phyloP scores from a whole-genome alignment of 257 asterid species.

The Datura wrightii region DNA sequence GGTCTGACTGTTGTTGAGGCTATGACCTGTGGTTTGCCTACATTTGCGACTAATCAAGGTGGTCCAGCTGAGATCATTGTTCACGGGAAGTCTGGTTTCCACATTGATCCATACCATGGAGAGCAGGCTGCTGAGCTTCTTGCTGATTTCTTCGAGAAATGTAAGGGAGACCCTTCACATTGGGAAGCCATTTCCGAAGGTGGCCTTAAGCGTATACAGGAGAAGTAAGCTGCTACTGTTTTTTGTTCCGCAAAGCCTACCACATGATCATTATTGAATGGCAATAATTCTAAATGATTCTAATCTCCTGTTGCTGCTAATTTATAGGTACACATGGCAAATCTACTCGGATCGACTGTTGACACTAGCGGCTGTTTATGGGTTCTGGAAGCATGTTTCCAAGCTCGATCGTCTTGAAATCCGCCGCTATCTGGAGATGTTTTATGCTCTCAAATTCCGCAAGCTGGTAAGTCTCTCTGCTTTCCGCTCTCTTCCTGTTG shows the following conservation, averaged over 20 bases:
- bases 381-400: constrained; percentile 89
- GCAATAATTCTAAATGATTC: neutral
- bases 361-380: constrained; percentile 92
- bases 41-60: constrained; percentile 84
- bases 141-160: constrained; percentile 70
- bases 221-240: constrained; percentile 59
- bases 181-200: constrained; percentile 78
- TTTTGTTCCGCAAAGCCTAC: neutral
- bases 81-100: constrained; percentile 94
- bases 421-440: constrained; percentile 91
- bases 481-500: neutral
- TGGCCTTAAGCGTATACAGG: constrained; percentile 79
- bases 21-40: constrained; percentile 96
- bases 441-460: constrained; percentile 81
- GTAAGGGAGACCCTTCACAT: constrained; percentile 65
- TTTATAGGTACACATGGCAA: constrained; percentile 84
- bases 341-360: constrained; percentile 81
- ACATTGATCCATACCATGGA: constrained; percentile 87
- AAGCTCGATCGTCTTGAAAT: constrained; percentile 87
- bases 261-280: neutral
- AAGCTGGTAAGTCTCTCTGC: constrained; percentile 61
- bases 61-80: constrained; percentile 96
- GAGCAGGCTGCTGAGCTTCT: constrained; percentile 78
- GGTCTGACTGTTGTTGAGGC: constrained; percentile 98
- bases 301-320: constrained; percentile 10